A percentile compares a stretch with the other conserved stretches of the same genome.
These are phyloP conservation scores for Picea abies DNA, from an alignment of 83 land plant species.

Conservation along the genomic window DNA sequence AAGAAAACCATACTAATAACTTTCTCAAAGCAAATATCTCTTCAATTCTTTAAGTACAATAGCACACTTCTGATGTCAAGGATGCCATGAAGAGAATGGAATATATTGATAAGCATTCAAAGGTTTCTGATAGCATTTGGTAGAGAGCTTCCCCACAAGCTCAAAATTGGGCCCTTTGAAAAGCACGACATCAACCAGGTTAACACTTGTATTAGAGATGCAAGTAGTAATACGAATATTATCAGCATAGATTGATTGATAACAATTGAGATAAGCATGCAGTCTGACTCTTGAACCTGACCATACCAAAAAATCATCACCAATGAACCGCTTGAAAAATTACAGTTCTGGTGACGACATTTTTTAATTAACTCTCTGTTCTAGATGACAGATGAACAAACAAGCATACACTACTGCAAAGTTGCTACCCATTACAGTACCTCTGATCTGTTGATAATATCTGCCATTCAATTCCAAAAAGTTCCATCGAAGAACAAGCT, in stretches of 20 bases:
- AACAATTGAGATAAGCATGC: background rate
- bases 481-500: too few species aligned
- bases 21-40: background rate
- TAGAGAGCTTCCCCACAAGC: background rate
- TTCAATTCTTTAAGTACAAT: background rate
- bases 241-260: background rate
- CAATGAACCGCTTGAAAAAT: too few species aligned
- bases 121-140: background rate
- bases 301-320: too few species aligned
- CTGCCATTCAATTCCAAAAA: too few species aligned
- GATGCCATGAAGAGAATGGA: constrained; percentile 8
- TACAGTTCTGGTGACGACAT: too few species aligned
- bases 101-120: constrained; percentile 6
- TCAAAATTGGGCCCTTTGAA: background rate
- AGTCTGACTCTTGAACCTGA: background rate
- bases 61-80: background rate
- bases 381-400: too few species aligned
- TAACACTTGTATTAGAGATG: background rate
- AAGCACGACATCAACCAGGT: background rate
- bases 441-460: too few species aligned
- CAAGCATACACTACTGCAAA: too few species aligned
- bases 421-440: too few species aligned
- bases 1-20: background rate
- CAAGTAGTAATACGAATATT: background rate
- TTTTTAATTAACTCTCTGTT: too few species aligned